Evolutionary conservation across 139 green algal species (phyloP), one percentile per base, ranked within the genome.

Genomic region (Nannochloris sp.): DNA sequence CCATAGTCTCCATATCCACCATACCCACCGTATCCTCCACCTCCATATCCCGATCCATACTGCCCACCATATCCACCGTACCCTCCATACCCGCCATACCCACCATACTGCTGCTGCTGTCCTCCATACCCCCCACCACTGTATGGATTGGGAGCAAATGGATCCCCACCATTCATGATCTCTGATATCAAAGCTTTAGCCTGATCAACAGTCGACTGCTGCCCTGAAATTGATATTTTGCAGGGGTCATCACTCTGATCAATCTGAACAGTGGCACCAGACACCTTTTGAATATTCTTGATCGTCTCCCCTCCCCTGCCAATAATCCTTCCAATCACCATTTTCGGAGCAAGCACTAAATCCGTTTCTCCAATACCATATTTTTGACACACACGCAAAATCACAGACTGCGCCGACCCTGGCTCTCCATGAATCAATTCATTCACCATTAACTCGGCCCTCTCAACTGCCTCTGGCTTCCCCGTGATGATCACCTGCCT

Each of bases 221-320:
- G 78, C 2, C 90, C 91, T 11, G 81, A 85, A 44, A 97, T 81
- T 51, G 85, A 93, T 63, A 97, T 62, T n/a, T 80, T 81, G 76
- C 83, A 90, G n/a, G 91, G 91, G 49, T 72, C 72, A 19, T 16
- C 44, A 31, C 18, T 44, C 72, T 79, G 72, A 50, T 79, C 72
- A 46, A 79, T 79, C 63, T 79, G 72, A 25, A 79, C 65, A 19
- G 67, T 79, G 27, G 67, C 67, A 44, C 67, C 58, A 40, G 40
- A 56, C 9, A 25, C 34, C 40, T 57, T 78, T 83, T 98, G 92
- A 73, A 85, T 64, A 55, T 78, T 59, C 48, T 79, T 79, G 76
- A 98, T 98, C 15, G 92, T 98, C 74, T 97, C 90, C 3, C 92
- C 92, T 7, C 82, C 83, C 5, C 89, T 76, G 4, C 92, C 92